Evolutionary conservation across 495 filamentous ascomycete genomes (phyloP).

Genomic region (Penicillium egyptiacum): DNA sequence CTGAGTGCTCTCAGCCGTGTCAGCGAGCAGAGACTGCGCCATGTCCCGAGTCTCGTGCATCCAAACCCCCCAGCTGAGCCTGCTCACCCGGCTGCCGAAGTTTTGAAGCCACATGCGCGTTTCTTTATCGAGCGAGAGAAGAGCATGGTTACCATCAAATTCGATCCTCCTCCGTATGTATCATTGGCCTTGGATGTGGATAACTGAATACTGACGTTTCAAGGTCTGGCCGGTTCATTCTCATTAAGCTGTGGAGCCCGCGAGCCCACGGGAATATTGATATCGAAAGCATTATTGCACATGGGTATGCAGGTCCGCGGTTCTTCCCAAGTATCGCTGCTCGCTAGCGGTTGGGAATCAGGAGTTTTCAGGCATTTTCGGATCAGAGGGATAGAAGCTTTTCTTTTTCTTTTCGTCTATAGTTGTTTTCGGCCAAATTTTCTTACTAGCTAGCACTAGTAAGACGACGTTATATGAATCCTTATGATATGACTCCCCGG

Average conservation of each 20-base stretch:
- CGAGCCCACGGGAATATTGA: constrained; percentile 69
- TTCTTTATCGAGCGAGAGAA: constrained; percentile 80
- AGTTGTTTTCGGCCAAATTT: not conserved
- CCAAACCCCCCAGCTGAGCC: constrained; percentile 21
- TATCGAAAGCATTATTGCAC: constrained; percentile 75
- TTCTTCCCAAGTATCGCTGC: constrained; percentile 59
- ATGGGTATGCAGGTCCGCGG: constrained; percentile 79
- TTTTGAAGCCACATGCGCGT: constrained; percentile 67
- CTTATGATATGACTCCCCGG: not conserved
- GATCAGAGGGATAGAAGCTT: not conserved
- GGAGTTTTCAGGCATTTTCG: not conserved
- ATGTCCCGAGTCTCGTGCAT: constrained; percentile 32
- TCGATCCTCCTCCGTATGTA: constrained; percentile 83
- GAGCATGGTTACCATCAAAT: constrained; percentile 81
- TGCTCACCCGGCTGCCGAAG: constrained; percentile 40
- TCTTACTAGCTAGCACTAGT: not conserved
- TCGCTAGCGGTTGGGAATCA: not conserved
- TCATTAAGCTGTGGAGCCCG: constrained; percentile 86
- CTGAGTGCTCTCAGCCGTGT: constrained; percentile 15
- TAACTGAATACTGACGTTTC: not conserved
- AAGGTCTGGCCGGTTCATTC: constrained; percentile 69
- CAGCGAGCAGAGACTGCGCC: constrained; percentile 21
- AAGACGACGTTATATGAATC: constrained; percentile 8
- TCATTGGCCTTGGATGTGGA: not conserved
- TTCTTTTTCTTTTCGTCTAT: not conserved